A percentile compares a stretch with the other conserved stretches of the same genome.
Conservation (phyloP, 257 asterid species). For the Nemophila menziesii region DNA sequence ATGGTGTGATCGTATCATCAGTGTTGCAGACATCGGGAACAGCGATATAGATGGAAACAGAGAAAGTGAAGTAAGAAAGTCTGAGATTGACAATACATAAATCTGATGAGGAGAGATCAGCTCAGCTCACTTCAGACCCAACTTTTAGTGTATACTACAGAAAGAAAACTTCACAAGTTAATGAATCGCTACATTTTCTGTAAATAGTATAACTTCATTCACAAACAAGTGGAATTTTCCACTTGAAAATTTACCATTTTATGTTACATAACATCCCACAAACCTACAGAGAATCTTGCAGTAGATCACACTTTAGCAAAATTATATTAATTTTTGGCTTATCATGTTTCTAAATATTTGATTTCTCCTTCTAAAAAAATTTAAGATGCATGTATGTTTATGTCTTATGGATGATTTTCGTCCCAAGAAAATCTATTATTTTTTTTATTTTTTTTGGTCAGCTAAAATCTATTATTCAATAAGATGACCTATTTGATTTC, state of each 20-base stretch:
- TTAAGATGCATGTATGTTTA: too few species aligned
- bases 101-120: not conserved
- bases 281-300: not conserved
- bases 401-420: too few species aligned
- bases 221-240: not conserved
- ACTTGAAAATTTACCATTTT: not conserved
- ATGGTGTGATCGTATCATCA: not conserved
- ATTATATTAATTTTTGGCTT: too few species aligned
- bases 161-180: too few species aligned
- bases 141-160: not conserved
- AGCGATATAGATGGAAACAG: not conserved
- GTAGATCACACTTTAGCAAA: too few species aligned
- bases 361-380: too few species aligned
- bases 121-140: too few species aligned
- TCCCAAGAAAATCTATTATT: too few species aligned
- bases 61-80: not conserved
- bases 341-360: too few species aligned
- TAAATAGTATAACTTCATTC: not conserved
- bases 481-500: too few species aligned
- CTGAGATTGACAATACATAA: not conserved
- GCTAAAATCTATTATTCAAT: too few species aligned
- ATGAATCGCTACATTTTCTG: not conserved
- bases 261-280: not conserved
- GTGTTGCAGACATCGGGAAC: not conserved
- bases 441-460: too few species aligned